These are phyloP conservation scores for Phytophthora boehmeriae DNA, from an alignment of 352 stramenopile species.

Conservation along the genomic window DNA sequence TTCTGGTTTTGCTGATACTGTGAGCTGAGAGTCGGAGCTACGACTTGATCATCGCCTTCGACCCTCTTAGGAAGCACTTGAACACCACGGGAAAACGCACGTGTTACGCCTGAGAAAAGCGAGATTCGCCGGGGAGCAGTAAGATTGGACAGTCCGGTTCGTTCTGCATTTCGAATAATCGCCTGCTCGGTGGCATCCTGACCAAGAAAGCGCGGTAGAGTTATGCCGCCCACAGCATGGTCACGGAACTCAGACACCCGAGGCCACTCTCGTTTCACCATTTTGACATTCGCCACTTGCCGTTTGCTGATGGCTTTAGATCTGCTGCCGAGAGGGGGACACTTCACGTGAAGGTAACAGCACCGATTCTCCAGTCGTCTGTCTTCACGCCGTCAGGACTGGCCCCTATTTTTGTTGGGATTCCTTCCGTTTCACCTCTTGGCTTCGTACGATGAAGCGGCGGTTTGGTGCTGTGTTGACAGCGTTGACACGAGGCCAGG, in stretches of 20 bases:
- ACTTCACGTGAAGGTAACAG: no score
- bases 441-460: no score
- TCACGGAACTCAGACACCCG: slow-evolving; percentile 25
- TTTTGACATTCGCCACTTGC: slow-evolving; percentile 17
- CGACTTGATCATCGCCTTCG: slow-evolving; percentile 1
- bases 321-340: background rate
- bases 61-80: slow-evolving; percentile 14
- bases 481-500: no score
- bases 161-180: slow-evolving; percentile 30
- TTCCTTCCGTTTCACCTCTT: no score
- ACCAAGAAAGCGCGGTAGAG: slow-evolving; percentile 15
- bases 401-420: no score
- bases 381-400: no score
- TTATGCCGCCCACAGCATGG: slow-evolving; percentile 26
- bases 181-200: slow-evolving; percentile 27
- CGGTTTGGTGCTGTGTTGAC: no score
- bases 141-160: slow-evolving; percentile 28
- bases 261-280: slow-evolving; percentile 35
- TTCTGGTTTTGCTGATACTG: slow-evolving; percentile 4
- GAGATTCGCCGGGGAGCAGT: slow-evolving; percentile 14
- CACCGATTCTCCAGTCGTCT: no score
- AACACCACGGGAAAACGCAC: slow-evolving; percentile 5
- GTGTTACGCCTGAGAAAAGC: slow-evolving; percentile 21
- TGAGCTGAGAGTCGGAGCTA: background rate
- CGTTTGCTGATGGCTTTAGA: background rate